These are phyloP conservation scores for Sporothrix globosa DNA, from an alignment of 2,329 filamentous ascomycete genomes.

Conservation along the genomic window DNA sequence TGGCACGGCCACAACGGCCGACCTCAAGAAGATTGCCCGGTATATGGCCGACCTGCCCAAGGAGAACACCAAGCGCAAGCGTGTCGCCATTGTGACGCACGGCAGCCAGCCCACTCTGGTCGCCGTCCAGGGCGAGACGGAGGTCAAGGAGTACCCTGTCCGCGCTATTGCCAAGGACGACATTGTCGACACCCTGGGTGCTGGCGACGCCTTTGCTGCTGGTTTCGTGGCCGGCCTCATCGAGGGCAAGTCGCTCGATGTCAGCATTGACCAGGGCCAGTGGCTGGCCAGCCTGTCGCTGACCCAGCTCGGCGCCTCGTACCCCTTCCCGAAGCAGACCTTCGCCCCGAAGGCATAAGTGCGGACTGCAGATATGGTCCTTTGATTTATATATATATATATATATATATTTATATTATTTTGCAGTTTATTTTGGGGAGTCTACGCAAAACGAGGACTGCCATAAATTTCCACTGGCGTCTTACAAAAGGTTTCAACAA, in stretches of 20 bases:
- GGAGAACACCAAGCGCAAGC: conserved; percentile 81
- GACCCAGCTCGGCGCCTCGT: conserved; percentile 94
- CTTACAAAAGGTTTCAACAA: conserved; percentile 42
- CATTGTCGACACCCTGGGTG: conserved; percentile 91
- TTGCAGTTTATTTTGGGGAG: conserved; percentile 15
- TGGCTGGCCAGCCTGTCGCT: conserved; percentile 95
- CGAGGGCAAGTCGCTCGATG: conserved; percentile 77
- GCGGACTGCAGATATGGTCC: background rate
- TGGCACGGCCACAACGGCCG: conserved; percentile 61
- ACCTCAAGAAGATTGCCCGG: conserved; percentile 83
- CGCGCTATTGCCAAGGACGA: conserved; percentile 91
- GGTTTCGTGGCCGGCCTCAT: conserved; percentile 90
- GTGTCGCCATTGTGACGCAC: conserved; percentile 91
- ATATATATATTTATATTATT: background rate
- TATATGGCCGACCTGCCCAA: conserved; percentile 86
- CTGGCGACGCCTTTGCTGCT: conserved; percentile 82
- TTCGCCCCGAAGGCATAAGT: conserved; percentile 57
- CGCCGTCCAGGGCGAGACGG: conserved; percentile 70
- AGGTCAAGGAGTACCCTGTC: conserved; percentile 77
- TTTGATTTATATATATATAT: background rate
- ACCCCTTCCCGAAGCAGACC: conserved; percentile 79
- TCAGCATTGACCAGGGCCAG: conserved; percentile 86
- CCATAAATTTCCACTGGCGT: background rate
- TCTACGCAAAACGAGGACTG: background rate
- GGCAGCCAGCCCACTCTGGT: conserved; percentile 89